These are phyloP conservation scores for Ajuga reptans DNA, from an alignment of 305 asterid genomes.

Conservation along the genomic window DNA sequence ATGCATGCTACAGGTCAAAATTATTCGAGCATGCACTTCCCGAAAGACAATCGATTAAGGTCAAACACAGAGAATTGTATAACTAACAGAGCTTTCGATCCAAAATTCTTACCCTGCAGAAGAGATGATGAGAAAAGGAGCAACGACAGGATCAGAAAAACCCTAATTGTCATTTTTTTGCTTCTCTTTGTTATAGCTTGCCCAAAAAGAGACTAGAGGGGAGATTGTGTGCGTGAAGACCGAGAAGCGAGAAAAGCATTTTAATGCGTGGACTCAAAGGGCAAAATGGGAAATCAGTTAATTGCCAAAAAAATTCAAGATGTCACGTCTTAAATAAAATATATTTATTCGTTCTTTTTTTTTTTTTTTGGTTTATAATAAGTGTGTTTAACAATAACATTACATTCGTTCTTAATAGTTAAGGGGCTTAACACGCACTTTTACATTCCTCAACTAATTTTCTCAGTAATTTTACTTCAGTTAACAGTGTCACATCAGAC, in stretches of 20 bases:
- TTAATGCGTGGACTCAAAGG: constrained; percentile 29
- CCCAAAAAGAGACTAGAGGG: background rate
- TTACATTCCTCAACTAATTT: too few species aligned
- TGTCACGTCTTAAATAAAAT: too few species aligned
- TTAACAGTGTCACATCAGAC: too few species aligned
- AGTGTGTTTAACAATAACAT: too few species aligned
- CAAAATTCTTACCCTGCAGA: constrained; percentile 50
- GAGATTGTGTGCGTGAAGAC: constrained; percentile 18
- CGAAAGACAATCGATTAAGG: background rate
- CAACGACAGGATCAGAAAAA: constrained; percentile 47
- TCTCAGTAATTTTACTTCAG: too few species aligned
- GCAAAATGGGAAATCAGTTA: constrained; percentile 1
- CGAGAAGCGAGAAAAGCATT: constrained; percentile 4
- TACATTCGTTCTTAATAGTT: too few species aligned
- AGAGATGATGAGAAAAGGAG: constrained; percentile 55
- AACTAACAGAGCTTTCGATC: constrained; percentile 33
- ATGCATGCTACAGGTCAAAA: constrained; percentile 2
- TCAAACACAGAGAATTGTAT: background rate
- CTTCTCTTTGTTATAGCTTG: background rate
- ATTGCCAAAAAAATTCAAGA: too few species aligned
- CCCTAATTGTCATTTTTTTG: constrained; percentile 60
- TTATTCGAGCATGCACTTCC: constrained; percentile 14
- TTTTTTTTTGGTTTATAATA: too few species aligned
- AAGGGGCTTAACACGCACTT: too few species aligned
- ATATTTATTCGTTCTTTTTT: too few species aligned